Conservation (phyloP, 129 eudicot species). For the Flaveria bidentis region DNA sequence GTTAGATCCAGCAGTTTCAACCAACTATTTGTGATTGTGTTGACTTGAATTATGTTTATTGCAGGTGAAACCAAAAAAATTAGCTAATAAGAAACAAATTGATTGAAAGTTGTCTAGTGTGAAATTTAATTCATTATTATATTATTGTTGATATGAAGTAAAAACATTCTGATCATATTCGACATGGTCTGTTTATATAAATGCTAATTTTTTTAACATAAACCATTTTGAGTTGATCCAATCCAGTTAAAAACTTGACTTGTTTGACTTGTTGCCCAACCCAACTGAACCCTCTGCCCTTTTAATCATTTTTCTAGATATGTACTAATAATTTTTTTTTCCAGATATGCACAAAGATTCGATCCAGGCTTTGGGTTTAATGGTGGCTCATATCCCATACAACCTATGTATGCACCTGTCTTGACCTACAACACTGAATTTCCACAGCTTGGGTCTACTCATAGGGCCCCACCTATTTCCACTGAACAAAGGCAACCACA, state of each 20-base stretch:
- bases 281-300: not conserved
- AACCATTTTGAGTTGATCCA: not conserved
- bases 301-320: not conserved
- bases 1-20: not conserved
- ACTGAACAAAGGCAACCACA: slow-evolving; percentile 69
- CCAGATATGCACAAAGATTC: slow-evolving; percentile 87
- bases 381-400: slow-evolving; percentile 70
- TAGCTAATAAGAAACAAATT: not conserved
- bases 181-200: not conserved
- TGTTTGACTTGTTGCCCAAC: slow-evolving; percentile 3
- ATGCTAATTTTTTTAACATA: not conserved
- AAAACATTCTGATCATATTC: not conserved
- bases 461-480: slow-evolving; percentile 53
- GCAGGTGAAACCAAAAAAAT: not conserved
- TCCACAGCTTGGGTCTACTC: slow-evolving; percentile 83
- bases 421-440: slow-evolving; percentile 89
- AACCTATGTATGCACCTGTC: slow-evolving; percentile 90
- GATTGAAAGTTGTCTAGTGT: not conserved
- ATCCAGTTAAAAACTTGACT: not conserved
- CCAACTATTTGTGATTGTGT: not conserved
- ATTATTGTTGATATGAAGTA: not conserved
- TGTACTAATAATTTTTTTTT: slow-evolving; percentile 4
- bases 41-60: not conserved
- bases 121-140: not conserved
- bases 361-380: slow-evolving; percentile 96